Evolutionary conservation across 805 yeast species (phyloP).

Genomic region (Starmerella khaoyaiensis): DNA sequence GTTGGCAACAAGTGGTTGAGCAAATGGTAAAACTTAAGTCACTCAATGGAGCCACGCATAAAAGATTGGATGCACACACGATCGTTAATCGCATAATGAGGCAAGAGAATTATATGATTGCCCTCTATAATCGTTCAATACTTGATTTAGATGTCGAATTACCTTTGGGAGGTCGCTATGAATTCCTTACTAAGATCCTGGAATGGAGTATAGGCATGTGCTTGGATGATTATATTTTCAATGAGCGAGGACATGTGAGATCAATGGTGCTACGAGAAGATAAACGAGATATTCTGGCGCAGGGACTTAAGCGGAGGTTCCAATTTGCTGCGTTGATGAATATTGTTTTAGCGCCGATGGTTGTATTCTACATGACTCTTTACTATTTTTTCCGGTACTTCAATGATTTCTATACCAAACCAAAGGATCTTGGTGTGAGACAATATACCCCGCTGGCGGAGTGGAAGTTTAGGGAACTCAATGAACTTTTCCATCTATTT

Average conservation of each 20-base stretch:
- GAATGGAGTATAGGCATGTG: constrained; percentile 93
- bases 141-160: constrained; percentile 52
- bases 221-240: constrained; percentile 73
- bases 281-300: constrained; percentile 51
- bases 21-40: constrained; percentile 62
- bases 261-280: constrained; percentile 56
- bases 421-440: constrained; percentile 66
- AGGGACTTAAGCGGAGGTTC: constrained; percentile 65
- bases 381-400: constrained; percentile 82
- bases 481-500: constrained; percentile 84
- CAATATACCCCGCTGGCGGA: constrained; percentile 90
- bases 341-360: constrained; percentile 69
- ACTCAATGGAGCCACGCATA: constrained; percentile 23
- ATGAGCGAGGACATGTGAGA: constrained; percentile 68
- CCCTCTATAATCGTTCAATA: constrained; percentile 66
- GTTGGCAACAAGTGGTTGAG: constrained; percentile 80
- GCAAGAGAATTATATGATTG: constrained; percentile 85
- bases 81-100: constrained; percentile 95
- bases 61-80: constrained; percentile 77
- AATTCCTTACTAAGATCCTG: constrained; percentile 61
- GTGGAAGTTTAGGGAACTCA: constrained; percentile 89
- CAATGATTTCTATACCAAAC: constrained; percentile 82
- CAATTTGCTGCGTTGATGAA: constrained; percentile 79
- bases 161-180: constrained; percentile 33
- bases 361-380: constrained; percentile 68